Evolutionary conservation across 2,329 filamentous ascomycete species (phyloP).

Genomic region (Fusarium globosum): DNA sequence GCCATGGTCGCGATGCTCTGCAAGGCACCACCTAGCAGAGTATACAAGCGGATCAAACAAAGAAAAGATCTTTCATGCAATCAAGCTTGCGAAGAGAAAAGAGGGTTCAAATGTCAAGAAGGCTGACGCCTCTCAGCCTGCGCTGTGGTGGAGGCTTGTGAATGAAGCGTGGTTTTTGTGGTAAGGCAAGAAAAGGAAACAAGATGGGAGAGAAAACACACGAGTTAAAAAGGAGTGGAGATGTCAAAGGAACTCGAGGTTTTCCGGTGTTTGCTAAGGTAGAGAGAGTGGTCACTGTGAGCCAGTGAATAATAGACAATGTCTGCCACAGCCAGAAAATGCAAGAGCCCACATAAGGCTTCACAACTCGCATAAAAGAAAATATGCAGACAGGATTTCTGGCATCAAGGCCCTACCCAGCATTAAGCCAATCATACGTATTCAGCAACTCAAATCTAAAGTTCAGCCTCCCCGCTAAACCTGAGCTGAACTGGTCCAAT

Average conservation of each 20-base stretch:
- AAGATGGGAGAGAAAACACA: fast-evolving
- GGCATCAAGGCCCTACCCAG: no score
- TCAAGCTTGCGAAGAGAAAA: fast-evolving
- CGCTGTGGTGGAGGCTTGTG: not conserved
- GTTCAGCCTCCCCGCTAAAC: not conserved
- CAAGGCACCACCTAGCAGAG: not conserved
- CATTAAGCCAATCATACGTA: conserved; percentile 13
- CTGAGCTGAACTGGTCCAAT: conserved; percentile 3
- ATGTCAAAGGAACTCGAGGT: fast-evolving
- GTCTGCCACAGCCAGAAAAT: not conserved
- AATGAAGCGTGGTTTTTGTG: fast-evolving
- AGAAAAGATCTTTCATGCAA: no score
- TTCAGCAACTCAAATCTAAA: conserved; percentile 16
- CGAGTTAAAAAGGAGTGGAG: not conserved
- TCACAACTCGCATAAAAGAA: no score
- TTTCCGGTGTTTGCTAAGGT: not conserved
- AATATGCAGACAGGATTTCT: no score
- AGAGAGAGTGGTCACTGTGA: not conserved
- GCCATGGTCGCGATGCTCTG: not conserved
- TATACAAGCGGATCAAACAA: not conserved
- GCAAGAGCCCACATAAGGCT: fast-evolving
- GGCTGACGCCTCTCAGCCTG: not conserved
- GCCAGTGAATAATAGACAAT: not conserved
- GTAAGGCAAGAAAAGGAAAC: not conserved
- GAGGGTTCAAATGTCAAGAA: not conserved